Evolutionary conservation across 768 basidiomycete genomes (phyloP).

Genomic region (Lactarius quietus): DNA sequence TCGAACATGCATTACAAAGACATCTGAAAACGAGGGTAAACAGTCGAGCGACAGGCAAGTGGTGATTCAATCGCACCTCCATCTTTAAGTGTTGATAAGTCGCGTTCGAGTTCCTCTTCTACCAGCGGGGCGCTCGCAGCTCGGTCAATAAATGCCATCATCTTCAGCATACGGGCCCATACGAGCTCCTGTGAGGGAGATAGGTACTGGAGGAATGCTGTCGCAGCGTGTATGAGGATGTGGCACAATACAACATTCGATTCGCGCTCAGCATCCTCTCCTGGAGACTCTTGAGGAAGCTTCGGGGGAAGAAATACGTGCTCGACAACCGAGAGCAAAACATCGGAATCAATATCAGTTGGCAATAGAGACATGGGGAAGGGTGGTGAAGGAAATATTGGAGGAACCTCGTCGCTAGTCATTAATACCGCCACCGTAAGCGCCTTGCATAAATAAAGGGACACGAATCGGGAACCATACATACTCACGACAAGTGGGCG

Average conservation of each 20-base stretch:
- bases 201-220: background rate
- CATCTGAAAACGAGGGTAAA: background rate
- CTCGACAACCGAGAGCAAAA: conserved; percentile 3
- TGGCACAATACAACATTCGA: conserved; percentile 7
- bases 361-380: background rate
- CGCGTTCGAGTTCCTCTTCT: background rate
- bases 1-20: conserved; percentile 11
- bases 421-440: background rate
- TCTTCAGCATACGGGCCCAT: conserved; percentile 5
- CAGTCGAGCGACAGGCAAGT: too few species aligned
- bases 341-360: background rate
- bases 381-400: background rate
- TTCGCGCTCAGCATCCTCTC: background rate
- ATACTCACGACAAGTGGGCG: background rate
- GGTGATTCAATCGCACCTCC: background rate
- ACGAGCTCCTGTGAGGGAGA: background rate
- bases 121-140: background rate
- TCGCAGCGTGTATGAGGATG: conserved; percentile 5
- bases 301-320: conserved; percentile 18
- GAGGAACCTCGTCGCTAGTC: background rate
- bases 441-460: background rate
- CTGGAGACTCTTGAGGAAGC: conserved; percentile 11
- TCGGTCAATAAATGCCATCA: background rate
- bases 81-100: background rate
- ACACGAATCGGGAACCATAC: background rate